Evolutionary conservation across 306 rosid species (phyloP).

Genomic region (Fragaria vesca): DNA sequence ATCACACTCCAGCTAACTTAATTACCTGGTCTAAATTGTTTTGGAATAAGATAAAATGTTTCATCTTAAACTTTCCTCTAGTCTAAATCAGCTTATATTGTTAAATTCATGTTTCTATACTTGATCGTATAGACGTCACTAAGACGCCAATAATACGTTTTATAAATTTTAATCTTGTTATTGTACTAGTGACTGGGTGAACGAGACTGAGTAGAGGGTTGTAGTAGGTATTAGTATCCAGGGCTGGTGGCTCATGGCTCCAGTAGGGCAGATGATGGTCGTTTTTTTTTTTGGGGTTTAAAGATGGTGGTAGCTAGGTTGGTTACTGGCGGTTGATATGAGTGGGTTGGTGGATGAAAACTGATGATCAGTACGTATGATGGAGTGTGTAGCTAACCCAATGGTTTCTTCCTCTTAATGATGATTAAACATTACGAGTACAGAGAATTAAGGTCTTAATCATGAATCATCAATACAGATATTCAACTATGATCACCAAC

Average conservation of each 20-base stretch:
- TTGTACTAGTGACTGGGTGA: no score
- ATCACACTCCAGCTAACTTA: background rate
- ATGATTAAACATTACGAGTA: background rate
- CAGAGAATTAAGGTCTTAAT: background rate
- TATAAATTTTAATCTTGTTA: no score
- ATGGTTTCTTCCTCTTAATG: background rate
- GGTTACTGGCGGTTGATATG: conserved; percentile 10
- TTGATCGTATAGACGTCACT: no score
- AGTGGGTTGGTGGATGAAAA: conserved; percentile 25
- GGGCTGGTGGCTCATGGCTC: conserved; percentile 8
- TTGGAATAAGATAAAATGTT: background rate
- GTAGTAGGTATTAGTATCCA: background rate
- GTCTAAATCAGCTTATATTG: no score
- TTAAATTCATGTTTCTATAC: no score
- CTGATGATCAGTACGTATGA: background rate
- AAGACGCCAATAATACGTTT: no score
- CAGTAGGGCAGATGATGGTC: conserved; percentile 12
- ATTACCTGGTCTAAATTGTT: no score
- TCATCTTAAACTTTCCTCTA: background rate
- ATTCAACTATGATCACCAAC: conserved; percentile 3
- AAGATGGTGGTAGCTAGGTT: conserved; percentile 29
- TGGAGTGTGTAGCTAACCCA: background rate
- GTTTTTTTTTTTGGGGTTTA: background rate
- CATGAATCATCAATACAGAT: background rate
- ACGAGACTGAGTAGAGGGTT: background rate